Evolutionary conservation across 75 land plant species (phyloP), one percentile per base, ranked within the genome.

Genomic region (Isoetes taiwanensis): DNA sequence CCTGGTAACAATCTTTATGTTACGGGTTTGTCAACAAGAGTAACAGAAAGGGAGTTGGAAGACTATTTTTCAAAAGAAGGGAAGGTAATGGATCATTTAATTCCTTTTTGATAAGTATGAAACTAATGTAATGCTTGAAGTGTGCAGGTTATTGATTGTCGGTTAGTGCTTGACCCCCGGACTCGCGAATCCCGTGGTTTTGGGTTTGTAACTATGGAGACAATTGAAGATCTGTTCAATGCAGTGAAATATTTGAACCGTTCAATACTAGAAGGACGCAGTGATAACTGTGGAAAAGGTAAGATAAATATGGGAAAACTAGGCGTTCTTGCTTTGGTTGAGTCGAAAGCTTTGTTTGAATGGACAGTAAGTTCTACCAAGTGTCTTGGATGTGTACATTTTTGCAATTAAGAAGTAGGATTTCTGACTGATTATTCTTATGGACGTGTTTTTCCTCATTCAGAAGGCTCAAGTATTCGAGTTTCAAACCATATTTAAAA

Each of bases 201-300:
- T 79, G 97, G 80, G 4, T 90, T 90, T 72, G 85, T 90, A 30
- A 86, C 94, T 10, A 83, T 90, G 88, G 75, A 72, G 2, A 69
- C 62, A 42, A 52, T 74, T 53, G 73, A 83, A 19, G 85, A 79
- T 40, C 94, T 88, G 2, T 71, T 83, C 5, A 76, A 85, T 20
- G 86, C 94, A 58, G 62, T 83, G 38, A 86, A 86, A 69, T 80
- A 83, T 62, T 61, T 90, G 41, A 71, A 90, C 30, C 68, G 79
- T 0, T 85, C 97, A 41, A 85, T 78, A 2, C 73, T 90, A 29
- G 93, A 83, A 59, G 97, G 93, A 11, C 84, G 97, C 3, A 16
- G 74, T 90, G 6, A 86, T 90, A 20, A 90, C 93, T 28, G 97
- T 90, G 27, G 97, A 90, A 70, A 90, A 83, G 97, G 97, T 90